Percentiles rank a stretch among this genome's conserved stretches.
Conservation (phyloP, 768 basidiomycete genomes). For the Clavulina sp. region DNA sequence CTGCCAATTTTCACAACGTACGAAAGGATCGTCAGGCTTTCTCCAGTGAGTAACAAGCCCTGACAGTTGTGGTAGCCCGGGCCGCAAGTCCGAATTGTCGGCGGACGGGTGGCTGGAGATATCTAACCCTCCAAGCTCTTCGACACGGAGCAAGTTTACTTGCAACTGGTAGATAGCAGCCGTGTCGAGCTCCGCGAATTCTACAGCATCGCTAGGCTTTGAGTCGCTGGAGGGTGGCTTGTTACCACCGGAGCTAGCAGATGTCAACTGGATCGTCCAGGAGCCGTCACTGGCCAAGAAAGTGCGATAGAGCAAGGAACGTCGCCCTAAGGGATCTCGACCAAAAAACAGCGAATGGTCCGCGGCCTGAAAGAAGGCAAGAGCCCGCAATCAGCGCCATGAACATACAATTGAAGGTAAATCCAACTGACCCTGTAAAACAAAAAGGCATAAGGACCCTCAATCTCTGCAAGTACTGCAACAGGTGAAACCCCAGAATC, state of each 20-base stretch:
- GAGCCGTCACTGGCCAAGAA: slow-evolving; percentile 9
- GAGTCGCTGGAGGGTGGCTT: slow-evolving; percentile 9
- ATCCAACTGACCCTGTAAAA: slow-evolving; percentile 13
- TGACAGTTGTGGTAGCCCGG: neutral
- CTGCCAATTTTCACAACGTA: neutral
- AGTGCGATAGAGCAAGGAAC: slow-evolving; percentile 18
- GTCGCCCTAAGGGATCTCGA: slow-evolving; percentile 19
- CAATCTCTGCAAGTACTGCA: slow-evolving; percentile 12
- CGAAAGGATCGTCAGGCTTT: neutral
- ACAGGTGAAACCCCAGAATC: neutral
- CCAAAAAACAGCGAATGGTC: slow-evolving; percentile 13
- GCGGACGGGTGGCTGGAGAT: neutral
- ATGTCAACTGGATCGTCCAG: slow-evolving; percentile 3
- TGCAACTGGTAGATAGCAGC: slow-evolving; percentile 2
- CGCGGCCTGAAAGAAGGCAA: neutral
- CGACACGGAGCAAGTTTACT: too few relatives aligned
- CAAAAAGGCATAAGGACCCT: slow-evolving; percentile 21
- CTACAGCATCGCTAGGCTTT: slow-evolving; percentile 10
- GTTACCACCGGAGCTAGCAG: slow-evolving; percentile 12
- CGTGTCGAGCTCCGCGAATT: neutral
- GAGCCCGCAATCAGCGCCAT: neutral
- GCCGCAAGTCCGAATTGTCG: neutral
- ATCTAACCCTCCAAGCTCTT: neutral
- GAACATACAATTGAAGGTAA: neutral
- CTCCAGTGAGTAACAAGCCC: neutral